Conservation (phyloP, 2,329 filamentous ascomycete genomes). For the Alternaria brassicae region DNA sequence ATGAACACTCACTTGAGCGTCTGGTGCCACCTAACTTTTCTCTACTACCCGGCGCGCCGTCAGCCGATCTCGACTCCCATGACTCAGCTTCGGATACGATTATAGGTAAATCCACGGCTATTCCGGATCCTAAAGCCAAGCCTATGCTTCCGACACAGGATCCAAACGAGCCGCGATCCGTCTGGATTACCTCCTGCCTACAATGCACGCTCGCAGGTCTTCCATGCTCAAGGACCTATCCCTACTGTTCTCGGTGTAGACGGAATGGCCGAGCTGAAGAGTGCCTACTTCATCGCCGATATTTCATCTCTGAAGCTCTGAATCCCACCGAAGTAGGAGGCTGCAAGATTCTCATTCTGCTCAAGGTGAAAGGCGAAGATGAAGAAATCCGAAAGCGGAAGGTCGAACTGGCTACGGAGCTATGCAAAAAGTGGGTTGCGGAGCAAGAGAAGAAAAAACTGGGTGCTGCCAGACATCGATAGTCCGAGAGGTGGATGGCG, state of each 20-base stretch:
- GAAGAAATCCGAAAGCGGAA: constrained; percentile 26
- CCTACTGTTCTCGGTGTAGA: constrained; percentile 38
- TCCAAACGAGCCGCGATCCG: constrained; percentile 13
- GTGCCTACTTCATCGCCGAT: constrained; percentile 37
- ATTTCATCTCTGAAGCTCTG: constrained; percentile 21
- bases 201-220: constrained; percentile 38
- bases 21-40: background rate
- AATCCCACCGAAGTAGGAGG: background rate
- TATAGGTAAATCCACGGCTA: background rate
- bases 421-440: constrained; percentile 19
- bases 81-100: background rate
- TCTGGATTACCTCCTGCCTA: constrained; percentile 38
- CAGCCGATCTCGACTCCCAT: background rate
- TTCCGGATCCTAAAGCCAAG: background rate
- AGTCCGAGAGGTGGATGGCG: constrained; percentile 10
- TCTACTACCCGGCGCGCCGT: background rate
- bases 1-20: background rate
- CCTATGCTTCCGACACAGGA: background rate
- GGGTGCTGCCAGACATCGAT: constrained; percentile 31
- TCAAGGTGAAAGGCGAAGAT: constrained; percentile 27
- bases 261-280: constrained; percentile 20
- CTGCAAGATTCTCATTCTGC: constrained; percentile 23
- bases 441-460: constrained; percentile 33
- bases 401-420: constrained; percentile 9
- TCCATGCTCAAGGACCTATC: constrained; percentile 39